A percentile compares a stretch with the other conserved stretches of the same genome.
Conservation (phyloP, 2,329 filamentous ascomycete species). For the Amylocarpus encephaloides region DNA sequence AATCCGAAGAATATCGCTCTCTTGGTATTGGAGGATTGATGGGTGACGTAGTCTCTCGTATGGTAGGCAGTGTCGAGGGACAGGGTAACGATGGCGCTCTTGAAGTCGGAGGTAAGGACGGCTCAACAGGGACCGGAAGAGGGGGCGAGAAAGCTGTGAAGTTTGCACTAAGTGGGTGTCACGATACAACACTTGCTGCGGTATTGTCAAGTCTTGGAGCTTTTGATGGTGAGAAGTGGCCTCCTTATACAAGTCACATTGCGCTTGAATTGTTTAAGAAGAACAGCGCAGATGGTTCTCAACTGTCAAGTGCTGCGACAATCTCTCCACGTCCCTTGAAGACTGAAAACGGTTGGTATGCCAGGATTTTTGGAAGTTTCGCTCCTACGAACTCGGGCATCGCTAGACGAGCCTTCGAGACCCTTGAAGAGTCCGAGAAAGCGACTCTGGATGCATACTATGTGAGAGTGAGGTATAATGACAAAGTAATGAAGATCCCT, state of each 20-base stretch:
- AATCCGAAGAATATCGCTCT: conserved; percentile 79
- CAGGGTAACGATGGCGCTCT: conserved; percentile 46
- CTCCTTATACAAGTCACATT: conserved; percentile 87
- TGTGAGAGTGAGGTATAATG: conserved; percentile 88
- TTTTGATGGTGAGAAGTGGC: conserved; percentile 70
- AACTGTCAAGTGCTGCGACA: conserved; percentile 10
- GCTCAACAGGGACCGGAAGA: conserved; percentile 35
- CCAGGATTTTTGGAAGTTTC: conserved; percentile 20
- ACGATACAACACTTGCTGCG: conserved; percentile 86
- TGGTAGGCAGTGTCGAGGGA: conserved; percentile 61
- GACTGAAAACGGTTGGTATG: conserved; percentile 22
- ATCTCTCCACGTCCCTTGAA: background rate
- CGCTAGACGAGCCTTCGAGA: conserved; percentile 51
- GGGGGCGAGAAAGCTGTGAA: conserved; percentile 52
- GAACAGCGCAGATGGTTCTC: conserved; percentile 28
- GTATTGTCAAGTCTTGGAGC: conserved; percentile 73
- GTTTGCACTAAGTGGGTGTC: conserved; percentile 77
- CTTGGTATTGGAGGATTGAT: conserved; percentile 81
- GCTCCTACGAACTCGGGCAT: conserved; percentile 37
- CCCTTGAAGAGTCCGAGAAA: conserved; percentile 52
- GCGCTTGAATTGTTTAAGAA: conserved; percentile 83
- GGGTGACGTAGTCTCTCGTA: conserved; percentile 73
- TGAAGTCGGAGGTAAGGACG: conserved; percentile 37
- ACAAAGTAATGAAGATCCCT: conserved; percentile 71
- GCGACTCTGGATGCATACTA: conserved; percentile 67